A percentile compares a stretch with the other conserved stretches of the same genome.
phyloP scores from a whole-genome alignment of 2,329 filamentous ascomycete genomes.

The Ophiostoma pallidulum region DNA sequence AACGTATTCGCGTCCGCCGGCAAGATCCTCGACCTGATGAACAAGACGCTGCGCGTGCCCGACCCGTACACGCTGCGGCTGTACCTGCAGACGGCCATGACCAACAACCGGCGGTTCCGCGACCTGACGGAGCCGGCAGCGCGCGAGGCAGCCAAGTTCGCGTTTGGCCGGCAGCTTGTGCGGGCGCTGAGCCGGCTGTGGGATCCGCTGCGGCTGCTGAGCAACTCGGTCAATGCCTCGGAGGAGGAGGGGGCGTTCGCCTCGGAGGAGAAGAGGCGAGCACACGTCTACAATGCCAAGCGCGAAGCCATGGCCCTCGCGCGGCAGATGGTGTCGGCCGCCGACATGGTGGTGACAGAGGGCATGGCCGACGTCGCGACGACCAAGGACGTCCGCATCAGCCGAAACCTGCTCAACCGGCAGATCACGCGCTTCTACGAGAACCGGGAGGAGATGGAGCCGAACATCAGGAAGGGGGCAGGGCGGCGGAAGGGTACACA shows the following conservation, averaged over 20 bases:
- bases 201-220: slow-evolving; percentile 33
- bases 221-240: slow-evolving; percentile 25
- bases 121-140: slow-evolving; percentile 22
- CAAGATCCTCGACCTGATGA: slow-evolving; percentile 56
- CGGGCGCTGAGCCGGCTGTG: slow-evolving; percentile 42
- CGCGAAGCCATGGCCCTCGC: slow-evolving; percentile 36
- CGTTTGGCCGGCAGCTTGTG: slow-evolving; percentile 41
- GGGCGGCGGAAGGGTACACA: neutral
- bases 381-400: slow-evolving; percentile 24
- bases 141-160: slow-evolving; percentile 28
- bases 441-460: slow-evolving; percentile 15
- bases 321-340: slow-evolving; percentile 36
- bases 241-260: neutral
- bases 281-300: slow-evolving; percentile 25
- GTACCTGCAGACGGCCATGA: slow-evolving; percentile 49
- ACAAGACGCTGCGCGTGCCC: slow-evolving; percentile 30
- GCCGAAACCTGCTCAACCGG: slow-evolving; percentile 23
- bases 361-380: slow-evolving; percentile 27
- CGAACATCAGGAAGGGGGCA: neutral
- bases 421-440: slow-evolving; percentile 21
- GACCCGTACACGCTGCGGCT: slow-evolving; percentile 42
- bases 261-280: slow-evolving; percentile 9
- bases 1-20: slow-evolving; percentile 57
- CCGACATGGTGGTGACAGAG: slow-evolving; percentile 35
- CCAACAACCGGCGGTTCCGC: slow-evolving; percentile 33